Conservation (phyloP, 75 land plant genomes). For the Larix kaempferi region DNA sequence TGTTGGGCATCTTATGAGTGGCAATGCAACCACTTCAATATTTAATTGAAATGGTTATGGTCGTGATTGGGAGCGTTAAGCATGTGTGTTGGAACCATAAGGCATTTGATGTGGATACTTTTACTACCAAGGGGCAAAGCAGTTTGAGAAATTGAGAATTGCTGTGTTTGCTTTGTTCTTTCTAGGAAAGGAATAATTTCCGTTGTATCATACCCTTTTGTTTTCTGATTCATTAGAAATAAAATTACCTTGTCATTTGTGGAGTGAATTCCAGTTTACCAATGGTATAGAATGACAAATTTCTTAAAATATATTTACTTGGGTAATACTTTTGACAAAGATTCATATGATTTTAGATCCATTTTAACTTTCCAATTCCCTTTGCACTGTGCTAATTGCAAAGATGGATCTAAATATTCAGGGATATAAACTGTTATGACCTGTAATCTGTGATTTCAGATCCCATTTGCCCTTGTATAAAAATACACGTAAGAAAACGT, state of each 20-base stretch:
- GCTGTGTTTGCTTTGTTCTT: not conserved
- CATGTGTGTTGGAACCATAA: constrained; percentile 4
- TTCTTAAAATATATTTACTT: not conserved
- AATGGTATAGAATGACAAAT: not conserved
- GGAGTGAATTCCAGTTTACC: not conserved
- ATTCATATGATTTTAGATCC: not conserved
- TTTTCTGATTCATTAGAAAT: not conserved
- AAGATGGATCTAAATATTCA: not conserved
- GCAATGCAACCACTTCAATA: not conserved
- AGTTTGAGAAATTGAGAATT: not conserved
- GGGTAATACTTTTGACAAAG: not conserved
- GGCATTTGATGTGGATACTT: not conserved
- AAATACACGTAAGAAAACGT: not conserved
- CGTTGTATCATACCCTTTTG: not conserved
- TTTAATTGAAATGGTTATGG: not conserved
- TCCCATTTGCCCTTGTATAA: not conserved
- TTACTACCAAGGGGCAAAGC: not conserved
- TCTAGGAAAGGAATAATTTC: not conserved
- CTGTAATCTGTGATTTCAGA: not conserved
- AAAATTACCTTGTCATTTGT: not conserved
- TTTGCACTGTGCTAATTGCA: not conserved
- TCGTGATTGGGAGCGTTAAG: not conserved
- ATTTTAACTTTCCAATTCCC: not conserved
- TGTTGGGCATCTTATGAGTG: not conserved
- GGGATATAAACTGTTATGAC: not conserved